These are phyloP conservation scores for Hemileccinum rubropunctum DNA, from an alignment of 768 basidiomycete genomes.

Conservation along the genomic window DNA sequence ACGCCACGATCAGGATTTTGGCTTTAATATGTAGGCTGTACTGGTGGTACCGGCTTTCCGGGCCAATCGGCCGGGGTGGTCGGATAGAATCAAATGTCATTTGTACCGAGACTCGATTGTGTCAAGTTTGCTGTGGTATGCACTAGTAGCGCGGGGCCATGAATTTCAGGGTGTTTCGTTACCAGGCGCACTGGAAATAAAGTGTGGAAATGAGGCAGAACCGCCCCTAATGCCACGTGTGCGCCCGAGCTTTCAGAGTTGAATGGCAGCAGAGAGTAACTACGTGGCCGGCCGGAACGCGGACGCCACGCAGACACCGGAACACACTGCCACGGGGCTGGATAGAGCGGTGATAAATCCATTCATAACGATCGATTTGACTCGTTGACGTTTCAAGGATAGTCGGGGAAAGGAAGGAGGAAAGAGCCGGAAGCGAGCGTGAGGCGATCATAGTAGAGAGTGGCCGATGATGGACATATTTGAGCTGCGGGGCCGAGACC, in stretches of 20 bases:
- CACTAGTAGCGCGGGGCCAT: too few relatives aligned
- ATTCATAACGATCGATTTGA: background rate
- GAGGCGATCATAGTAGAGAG: slow-evolving; percentile 5
- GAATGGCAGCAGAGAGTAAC: too few relatives aligned
- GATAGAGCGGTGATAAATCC: too few relatives aligned
- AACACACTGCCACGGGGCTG: background rate
- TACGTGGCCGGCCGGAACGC: too few relatives aligned
- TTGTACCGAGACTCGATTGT: background rate
- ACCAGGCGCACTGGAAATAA: background rate
- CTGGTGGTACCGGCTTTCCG: background rate
- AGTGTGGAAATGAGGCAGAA: background rate
- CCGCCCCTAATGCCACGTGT: background rate
- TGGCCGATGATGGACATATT: slow-evolving; percentile 16
- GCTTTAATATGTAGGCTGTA: background rate
- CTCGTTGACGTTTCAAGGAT: slow-evolving; percentile 13
- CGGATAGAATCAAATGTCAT: too few relatives aligned
- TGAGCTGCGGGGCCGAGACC: slow-evolving; percentile 25
- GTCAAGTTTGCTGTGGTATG: background rate
- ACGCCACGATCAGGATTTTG: background rate
- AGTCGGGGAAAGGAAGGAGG: slow-evolving; percentile 4
- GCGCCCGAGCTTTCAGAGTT: too few relatives aligned
- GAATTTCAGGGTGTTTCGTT: too few relatives aligned
- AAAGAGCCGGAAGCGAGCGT: slow-evolving; percentile 17
- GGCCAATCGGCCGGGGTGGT: background rate
- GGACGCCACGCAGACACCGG: background rate